A percentile compares a stretch with the other conserved stretches of the same genome.
These are phyloP conservation scores for Trichophyton simii DNA, from an alignment of 2,329 filamentous ascomycete genomes.

Conservation along the genomic window DNA sequence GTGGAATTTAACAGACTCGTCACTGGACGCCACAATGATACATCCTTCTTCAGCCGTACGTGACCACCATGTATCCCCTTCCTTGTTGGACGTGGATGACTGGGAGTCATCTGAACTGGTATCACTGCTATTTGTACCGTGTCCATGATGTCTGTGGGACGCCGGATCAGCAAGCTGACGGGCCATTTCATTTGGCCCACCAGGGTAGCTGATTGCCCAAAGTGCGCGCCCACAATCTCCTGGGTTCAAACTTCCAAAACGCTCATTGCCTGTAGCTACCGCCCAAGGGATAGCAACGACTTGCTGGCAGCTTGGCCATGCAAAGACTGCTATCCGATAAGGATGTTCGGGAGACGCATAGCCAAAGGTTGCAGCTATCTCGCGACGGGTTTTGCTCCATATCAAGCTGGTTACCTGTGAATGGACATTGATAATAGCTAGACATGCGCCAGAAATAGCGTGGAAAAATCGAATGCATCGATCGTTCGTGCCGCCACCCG, in stretches of 20 bases:
- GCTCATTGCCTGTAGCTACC: slow-evolving; percentile 35
- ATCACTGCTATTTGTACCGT: not conserved
- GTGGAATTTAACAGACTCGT: slow-evolving; percentile 88
- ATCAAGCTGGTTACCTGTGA: slow-evolving; percentile 88
- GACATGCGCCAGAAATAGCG: slow-evolving; percentile 63
- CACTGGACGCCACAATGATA: slow-evolving; percentile 81
- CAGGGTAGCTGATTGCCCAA: slow-evolving; percentile 77
- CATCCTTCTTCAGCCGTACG: slow-evolving; percentile 60
- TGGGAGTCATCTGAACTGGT: not conserved
- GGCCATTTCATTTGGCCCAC: slow-evolving; percentile 37
- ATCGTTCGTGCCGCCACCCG: slow-evolving; percentile 86
- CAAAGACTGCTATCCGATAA: slow-evolving; percentile 80
- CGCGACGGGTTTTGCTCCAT: slow-evolving; percentile 73
- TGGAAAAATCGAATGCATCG: slow-evolving; percentile 95
- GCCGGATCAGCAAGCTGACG: not conserved
- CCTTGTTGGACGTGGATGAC: slow-evolving; percentile 24
- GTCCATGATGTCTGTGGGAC: not conserved
- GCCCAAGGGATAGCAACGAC: slow-evolving; percentile 78
- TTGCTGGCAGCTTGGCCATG: slow-evolving; percentile 83
- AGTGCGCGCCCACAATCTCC: slow-evolving; percentile 46
- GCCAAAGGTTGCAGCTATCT: slow-evolving; percentile 88
- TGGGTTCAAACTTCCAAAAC: slow-evolving; percentile 15
- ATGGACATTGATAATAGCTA: slow-evolving; percentile 83
- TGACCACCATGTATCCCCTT: slow-evolving; percentile 44
- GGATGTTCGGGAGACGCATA: slow-evolving; percentile 85